Conservation (phyloP, 1,284 basidiomycete genomes). For the Ustilago curta region DNA sequence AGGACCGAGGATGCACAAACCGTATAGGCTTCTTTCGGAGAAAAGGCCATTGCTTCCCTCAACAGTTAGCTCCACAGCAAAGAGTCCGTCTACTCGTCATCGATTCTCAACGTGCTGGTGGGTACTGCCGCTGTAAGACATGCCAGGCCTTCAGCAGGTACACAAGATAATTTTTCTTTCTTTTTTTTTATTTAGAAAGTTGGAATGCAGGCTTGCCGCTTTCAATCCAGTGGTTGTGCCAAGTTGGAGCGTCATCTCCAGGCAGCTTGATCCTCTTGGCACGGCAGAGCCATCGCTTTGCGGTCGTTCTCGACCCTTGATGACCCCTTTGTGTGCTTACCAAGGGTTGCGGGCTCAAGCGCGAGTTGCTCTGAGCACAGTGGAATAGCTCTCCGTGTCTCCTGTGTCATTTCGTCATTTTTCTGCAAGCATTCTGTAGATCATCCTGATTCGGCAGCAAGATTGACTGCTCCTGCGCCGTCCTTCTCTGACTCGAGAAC, state of each 20-base stretch:
- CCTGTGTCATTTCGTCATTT: slow-evolving; percentile 13
- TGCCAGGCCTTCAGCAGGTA: neutral
- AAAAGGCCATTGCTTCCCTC: neutral
- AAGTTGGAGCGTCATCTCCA: too few species aligned
- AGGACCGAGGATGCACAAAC: slow-evolving; percentile 9
- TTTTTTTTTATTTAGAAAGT: too few species aligned
- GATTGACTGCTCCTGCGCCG: neutral
- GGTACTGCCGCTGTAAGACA: neutral
- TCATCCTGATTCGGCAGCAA: neutral
- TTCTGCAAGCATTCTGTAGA: slow-evolving; percentile 3
- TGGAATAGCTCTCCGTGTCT: neutral
- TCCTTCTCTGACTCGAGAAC: neutral
- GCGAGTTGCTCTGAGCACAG: slow-evolving; percentile 1
- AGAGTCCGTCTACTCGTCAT: slow-evolving; percentile 1
- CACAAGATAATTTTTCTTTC: too few species aligned
- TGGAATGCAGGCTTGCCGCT: too few species aligned
- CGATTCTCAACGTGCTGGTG: neutral
- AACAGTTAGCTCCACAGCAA: too few species aligned
- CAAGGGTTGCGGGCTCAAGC: too few species aligned
- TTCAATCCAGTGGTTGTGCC: too few species aligned
- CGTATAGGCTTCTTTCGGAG: neutral
- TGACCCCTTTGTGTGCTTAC: too few species aligned
- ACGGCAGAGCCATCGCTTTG: too few species aligned
- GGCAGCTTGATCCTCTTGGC: too few species aligned
- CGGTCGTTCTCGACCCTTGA: too few species aligned